Base-by-base conservation (phyloP, 495 filamentous ascomycete species). In the Podospora pseudoanserina region DNA sequence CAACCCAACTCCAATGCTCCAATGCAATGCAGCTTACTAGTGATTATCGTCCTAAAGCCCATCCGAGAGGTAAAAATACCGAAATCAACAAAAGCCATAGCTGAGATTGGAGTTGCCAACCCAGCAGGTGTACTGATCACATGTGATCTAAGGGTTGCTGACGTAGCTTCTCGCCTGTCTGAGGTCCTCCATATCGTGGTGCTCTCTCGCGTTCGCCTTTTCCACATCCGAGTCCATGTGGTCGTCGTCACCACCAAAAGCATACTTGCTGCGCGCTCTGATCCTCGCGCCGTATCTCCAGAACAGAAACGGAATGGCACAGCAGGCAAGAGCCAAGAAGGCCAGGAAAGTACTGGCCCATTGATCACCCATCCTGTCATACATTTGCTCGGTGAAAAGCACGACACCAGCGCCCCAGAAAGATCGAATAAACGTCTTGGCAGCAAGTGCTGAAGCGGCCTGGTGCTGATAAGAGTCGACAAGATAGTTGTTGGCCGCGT, bases 381-480 rank as follows among this genome's bases (percentile, higher is more conserved):
- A 94, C 91, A 95, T 93, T 77, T 94, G 91, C 60, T 84, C 81
- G 0, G 92, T 94, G 79, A 95, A 94, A 0, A 95, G 81, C 0
- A 93, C 90, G 1, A 86, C 85, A 11, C 78, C 84, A 0, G 91
- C 91, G 70, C 92, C 92, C 90, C 90, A 95, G 76, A 93, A 89
- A 9, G 86, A 89, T 6, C 92, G 86, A 57, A 95, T 80, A 73
- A 86, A 93, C 0, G 91, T 94, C 79, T 94, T 94, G 60, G 91
- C 91, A 2, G 91, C 91, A n/a, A 94, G 85, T 0, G 91, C 91
- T 5, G 88, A 91, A 0, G 92, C 91, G n/a, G 92, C 92, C 79
- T 92, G 90, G 75, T 92, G 88, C 75, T 92, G 90, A 78, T 94
- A 94, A 0, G 90, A 89, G 77, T 95, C 92, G 65, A 95, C 91